Evolutionary conservation across 2,329 filamentous ascomycete genomes (phyloP).

Genomic region (Anthostomella pinea): DNA sequence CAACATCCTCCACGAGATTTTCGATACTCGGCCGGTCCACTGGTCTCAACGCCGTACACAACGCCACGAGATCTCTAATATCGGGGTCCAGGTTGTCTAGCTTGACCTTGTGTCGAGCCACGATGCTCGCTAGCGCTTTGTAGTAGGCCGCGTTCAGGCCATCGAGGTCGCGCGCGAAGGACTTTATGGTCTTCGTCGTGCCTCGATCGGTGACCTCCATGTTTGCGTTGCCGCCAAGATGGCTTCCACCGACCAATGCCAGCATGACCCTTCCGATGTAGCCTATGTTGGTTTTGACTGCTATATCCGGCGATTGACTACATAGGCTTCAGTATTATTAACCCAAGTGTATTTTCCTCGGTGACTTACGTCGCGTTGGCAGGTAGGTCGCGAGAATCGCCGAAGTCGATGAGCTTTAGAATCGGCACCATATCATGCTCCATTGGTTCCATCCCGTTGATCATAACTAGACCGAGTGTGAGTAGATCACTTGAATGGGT

Average conservation of each 20-base stretch:
- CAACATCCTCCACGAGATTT: constrained; percentile 14
- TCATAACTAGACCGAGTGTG: too few species aligned
- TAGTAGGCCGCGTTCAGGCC: constrained; percentile 8
- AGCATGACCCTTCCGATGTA: constrained; percentile 16
- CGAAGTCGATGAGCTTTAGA: constrained; percentile 23
- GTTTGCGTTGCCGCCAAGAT: constrained; percentile 3
- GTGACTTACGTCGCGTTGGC: constrained; percentile 6
- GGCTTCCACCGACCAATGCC: constrained; percentile 15
- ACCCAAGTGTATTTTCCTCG: not conserved
- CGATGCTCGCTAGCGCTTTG: not conserved
- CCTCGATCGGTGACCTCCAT: constrained; percentile 13
- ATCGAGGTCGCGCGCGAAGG: constrained; percentile 10
- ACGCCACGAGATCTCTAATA: constrained; percentile 15
- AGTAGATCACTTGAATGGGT: too few species aligned
- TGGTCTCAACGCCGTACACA: constrained; percentile 10
- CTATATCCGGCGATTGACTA: constrained; percentile 7
- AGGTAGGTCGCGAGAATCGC: constrained; percentile 8
- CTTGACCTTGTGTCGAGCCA: constrained; percentile 10
- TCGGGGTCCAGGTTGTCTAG: constrained; percentile 19
- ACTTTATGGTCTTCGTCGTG: constrained; percentile 1
- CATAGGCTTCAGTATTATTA: constrained; percentile 2
- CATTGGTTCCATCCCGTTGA: constrained; percentile 13
- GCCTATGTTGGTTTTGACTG: constrained; percentile 11
- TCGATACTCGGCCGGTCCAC: constrained; percentile 15
- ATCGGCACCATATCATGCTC: constrained; percentile 15